Percentiles rank a stretch among this genome's conserved stretches.
Evolutionary conservation across 768 basidiomycete genomes (phyloP).

Genomic region (Lentinula edodes): DNA sequence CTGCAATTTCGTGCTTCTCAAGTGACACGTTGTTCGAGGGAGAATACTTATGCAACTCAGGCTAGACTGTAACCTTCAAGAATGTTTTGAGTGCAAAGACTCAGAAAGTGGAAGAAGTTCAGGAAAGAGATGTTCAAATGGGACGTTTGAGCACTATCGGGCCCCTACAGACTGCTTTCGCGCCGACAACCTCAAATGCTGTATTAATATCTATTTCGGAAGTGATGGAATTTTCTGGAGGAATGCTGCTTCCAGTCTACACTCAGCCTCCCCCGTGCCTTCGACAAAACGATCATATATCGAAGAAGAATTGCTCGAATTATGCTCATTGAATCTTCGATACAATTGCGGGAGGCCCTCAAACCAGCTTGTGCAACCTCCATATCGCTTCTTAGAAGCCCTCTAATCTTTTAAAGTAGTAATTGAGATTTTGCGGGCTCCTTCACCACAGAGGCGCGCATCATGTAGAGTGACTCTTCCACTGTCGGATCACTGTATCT

Average conservation of each 20-base stretch:
- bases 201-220: neutral
- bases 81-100: neutral
- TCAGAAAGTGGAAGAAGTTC: neutral
- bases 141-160: neutral
- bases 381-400: slow-evolving; percentile 14
- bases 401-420: slow-evolving; percentile 77
- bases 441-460: slow-evolving; percentile 79
- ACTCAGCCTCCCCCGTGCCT: neutral
- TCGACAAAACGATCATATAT: neutral
- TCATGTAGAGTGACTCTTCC: slow-evolving; percentile 25
- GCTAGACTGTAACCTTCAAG: neutral
- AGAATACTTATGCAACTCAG: neutral
- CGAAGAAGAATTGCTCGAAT: neutral
- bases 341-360: neutral
- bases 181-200: neutral
- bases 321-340: neutral
- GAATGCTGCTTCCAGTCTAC: neutral
- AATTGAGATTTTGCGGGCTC: slow-evolving; percentile 61
- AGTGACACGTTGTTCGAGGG: slow-evolving; percentile 11
- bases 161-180: neutral
- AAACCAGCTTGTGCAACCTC: slow-evolving; percentile 10
- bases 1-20: slow-evolving; percentile 33
- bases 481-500: slow-evolving; percentile 9
- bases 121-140: neutral
- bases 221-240: neutral